Conservation (phyloP, 176 grass and related monocot species). For the Eragrostis nindensis region DNA sequence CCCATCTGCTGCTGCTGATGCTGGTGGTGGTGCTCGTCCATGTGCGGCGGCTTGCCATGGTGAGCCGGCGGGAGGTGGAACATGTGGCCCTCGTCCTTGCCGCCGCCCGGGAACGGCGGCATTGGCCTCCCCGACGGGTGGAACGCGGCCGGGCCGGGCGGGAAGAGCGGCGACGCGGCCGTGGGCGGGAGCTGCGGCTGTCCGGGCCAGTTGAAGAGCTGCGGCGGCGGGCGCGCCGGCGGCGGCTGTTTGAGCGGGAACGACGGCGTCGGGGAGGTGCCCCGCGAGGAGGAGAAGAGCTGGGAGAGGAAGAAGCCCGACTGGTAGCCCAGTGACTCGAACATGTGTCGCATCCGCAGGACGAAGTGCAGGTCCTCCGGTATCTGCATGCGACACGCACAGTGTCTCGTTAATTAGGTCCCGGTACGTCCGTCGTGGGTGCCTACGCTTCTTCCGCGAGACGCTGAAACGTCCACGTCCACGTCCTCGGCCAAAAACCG, state of each 20-base stretch:
- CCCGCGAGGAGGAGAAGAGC: constrained; percentile 86
- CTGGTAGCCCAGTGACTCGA: constrained; percentile 96
- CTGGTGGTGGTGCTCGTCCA: constrained; percentile 57
- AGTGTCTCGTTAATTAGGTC: not conserved
- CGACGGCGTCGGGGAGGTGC: constrained; percentile 59
- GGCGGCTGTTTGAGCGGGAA: constrained; percentile 68
- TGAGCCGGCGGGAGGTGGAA: constrained; percentile 56
- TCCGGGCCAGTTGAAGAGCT: constrained; percentile 57
- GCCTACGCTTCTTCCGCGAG: constrained; percentile 34
- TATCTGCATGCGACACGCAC: constrained; percentile 64
- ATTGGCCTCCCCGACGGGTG: constrained; percentile 41
- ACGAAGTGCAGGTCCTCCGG: constrained; percentile 98
- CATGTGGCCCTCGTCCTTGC: constrained; percentile 54
- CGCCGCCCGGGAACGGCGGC: constrained; percentile 24
- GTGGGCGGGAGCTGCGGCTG: constrained; percentile 46
- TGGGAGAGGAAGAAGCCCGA: constrained; percentile 99
- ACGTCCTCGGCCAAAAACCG: constrained; percentile 39
- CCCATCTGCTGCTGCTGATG: constrained; percentile 25
- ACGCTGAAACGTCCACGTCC: constrained; percentile 36
- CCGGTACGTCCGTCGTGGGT: not conserved
- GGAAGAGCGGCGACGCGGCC: constrained; percentile 50
- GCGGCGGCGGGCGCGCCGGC: constrained; percentile 44
- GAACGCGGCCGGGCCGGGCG: constrained; percentile 41
- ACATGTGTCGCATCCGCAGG: constrained; percentile 97
- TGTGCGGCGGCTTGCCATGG: constrained; percentile 47